These are phyloP conservation scores for Trichoderma erinaceum DNA, from an alignment of 495 filamentous ascomycete genomes.

Conservation along the genomic window DNA sequence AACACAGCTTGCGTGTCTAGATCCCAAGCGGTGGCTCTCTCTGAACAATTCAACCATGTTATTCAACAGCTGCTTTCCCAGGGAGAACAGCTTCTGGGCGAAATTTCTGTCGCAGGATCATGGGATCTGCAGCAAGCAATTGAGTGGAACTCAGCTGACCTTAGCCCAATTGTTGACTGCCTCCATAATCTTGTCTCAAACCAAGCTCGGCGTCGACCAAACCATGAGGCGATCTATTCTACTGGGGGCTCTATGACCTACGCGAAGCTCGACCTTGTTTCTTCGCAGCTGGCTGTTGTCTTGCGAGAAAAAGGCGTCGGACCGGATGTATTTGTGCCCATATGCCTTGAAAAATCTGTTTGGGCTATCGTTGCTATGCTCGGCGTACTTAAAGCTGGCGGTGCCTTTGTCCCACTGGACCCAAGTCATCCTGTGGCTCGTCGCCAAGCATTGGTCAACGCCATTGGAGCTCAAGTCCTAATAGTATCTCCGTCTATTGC, in stretches of 20 bases:
- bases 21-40: conserved; percentile 18
- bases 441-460: conserved; percentile 14
- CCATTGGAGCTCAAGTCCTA: neutral
- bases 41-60: conserved; percentile 19
- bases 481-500: neutral
- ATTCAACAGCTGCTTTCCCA: conserved; percentile 15
- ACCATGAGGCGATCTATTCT: conserved; percentile 2
- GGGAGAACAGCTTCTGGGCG: neutral
- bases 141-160: neutral
- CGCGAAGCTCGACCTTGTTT: neutral
- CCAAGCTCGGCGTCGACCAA: neutral
- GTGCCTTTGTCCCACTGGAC: conserved; percentile 3
- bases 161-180: neutral
- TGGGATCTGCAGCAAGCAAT: conserved; percentile 1
- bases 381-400: conserved; percentile 4
- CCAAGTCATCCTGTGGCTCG: neutral
- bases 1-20: conserved; percentile 17
- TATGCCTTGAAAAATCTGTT: conserved; percentile 33
- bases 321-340: conserved; percentile 18
- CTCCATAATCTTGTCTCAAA: neutral
- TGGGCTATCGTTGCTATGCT: conserved; percentile 12
- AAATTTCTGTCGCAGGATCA: neutral
- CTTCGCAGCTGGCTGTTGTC: neutral
- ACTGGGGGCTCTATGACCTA: neutral
- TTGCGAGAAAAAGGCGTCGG: neutral